These are phyloP conservation scores for Lentinus brumalis DNA, from an alignment of 768 basidiomycete genomes.

Conservation along the genomic window DNA sequence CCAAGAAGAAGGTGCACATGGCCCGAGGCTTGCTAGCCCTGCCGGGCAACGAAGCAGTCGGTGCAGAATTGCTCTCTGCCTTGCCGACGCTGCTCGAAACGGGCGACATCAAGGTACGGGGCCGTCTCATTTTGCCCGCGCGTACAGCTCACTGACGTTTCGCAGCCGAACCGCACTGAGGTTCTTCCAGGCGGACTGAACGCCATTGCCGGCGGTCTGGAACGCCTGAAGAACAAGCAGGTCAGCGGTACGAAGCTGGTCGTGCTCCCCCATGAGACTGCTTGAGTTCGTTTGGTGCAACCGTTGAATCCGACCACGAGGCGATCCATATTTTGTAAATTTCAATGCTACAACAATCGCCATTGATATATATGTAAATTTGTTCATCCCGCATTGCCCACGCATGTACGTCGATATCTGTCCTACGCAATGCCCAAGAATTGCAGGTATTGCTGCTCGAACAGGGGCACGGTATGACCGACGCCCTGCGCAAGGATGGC, in stretches of 20 bases:
- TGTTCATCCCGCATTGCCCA: no score
- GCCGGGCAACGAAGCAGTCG: conserved; percentile 3
- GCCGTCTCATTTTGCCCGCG: not conserved
- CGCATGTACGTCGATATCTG: no score
- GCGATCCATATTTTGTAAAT: no score
- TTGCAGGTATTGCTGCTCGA: conserved; percentile 23
- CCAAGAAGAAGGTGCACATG: conserved; percentile 15
- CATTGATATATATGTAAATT: no score
- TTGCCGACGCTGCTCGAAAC: conserved; percentile 17
- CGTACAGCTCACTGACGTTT: not conserved
- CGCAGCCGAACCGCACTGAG: conserved; percentile 28
- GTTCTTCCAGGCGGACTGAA: conserved; percentile 27
- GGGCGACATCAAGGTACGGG: conserved; percentile 23
- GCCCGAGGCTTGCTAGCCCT: conserved; percentile 1
- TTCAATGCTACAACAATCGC: no score
- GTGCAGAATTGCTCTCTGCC: conserved; percentile 10
- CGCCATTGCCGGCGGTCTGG: conserved; percentile 25
- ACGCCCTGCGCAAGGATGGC: conserved; percentile 48
- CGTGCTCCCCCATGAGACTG: conserved; percentile 26
- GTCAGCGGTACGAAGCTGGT: conserved; percentile 31
- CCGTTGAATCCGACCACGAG: no score
- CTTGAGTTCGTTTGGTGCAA: not conserved
- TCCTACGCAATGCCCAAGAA: conserved; percentile 21
- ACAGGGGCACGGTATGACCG: conserved; percentile 43
- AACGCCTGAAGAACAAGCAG: conserved; percentile 17